Conservation (phyloP, 2,329 filamentous ascomycete species). For the Fonsecaea pedrosoi region DNA sequence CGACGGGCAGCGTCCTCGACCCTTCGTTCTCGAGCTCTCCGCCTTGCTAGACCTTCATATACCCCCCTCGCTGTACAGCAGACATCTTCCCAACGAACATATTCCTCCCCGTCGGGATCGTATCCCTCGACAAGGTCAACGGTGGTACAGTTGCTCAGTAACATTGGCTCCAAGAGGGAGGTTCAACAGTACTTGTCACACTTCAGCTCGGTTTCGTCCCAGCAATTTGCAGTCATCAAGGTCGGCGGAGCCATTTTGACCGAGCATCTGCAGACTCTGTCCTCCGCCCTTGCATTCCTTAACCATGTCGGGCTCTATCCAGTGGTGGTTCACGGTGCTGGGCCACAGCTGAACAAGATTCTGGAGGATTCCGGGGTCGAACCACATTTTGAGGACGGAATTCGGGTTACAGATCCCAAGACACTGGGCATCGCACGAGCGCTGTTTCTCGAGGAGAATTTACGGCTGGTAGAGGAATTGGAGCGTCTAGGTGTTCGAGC, state of each 20-base stretch:
- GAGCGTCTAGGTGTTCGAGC: constrained; percentile 89
- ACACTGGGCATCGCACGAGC: constrained; percentile 88
- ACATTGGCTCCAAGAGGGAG: constrained; percentile 94
- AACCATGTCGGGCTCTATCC: constrained; percentile 95
- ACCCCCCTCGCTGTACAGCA: constrained; percentile 26
- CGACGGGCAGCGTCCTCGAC: constrained; percentile 32
- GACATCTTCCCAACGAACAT: constrained; percentile 46
- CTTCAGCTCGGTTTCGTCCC: constrained; percentile 93
- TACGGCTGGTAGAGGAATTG: constrained; percentile 87
- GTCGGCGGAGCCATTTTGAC: constrained; percentile 95
- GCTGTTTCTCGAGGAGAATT: constrained; percentile 93
- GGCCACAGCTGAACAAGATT: constrained; percentile 91
- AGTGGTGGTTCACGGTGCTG: constrained; percentile 92
- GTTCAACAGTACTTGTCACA: constrained; percentile 97
- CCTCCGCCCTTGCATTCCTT: constrained; percentile 85
- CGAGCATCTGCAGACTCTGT: constrained; percentile 90
- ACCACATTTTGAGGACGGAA: constrained; percentile 95
- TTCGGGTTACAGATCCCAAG: constrained; percentile 93
- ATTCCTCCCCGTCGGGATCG: constrained; percentile 55
- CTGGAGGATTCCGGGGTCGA: constrained; percentile 90
- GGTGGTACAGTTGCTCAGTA: constrained; percentile 88
- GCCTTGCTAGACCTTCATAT: constrained; percentile 47
- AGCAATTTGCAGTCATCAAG: constrained; percentile 98
- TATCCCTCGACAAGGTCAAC: constrained; percentile 75
- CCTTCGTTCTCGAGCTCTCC: constrained; percentile 33